Evolutionary conservation across 352 stramenopile genomes (phyloP).

Genomic region (Phytophthora sojae): DNA sequence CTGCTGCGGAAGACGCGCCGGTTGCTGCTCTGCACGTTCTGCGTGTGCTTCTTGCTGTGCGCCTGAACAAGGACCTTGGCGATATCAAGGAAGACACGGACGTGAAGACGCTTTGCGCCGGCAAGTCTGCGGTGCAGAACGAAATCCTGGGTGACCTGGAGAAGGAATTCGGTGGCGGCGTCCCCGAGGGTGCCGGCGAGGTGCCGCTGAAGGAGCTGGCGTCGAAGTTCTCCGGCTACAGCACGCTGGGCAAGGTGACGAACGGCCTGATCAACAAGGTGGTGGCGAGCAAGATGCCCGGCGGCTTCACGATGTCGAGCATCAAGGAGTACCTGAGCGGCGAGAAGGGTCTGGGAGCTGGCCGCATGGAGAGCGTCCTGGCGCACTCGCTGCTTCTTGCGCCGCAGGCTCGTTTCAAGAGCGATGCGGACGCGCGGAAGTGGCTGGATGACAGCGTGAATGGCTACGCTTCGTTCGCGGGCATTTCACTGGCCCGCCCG

Average conservation of each 20-base stretch:
- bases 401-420: conserved; percentile 74
- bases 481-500: conserved; percentile 62
- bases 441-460: conserved; percentile 83
- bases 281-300: conserved; percentile 84
- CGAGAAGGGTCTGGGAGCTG: conserved; percentile 69
- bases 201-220: conserved; percentile 78
- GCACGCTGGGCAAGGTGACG: conserved; percentile 72
- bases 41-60: conserved; percentile 76
- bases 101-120: conserved; percentile 82
- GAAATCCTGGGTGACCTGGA: conserved; percentile 90
- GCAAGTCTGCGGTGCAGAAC: conserved; percentile 90
- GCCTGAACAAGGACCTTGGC: conserved; percentile 75
- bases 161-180: conserved; percentile 82
- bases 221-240: conserved; percentile 76
- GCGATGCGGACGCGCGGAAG: conserved; percentile 72
- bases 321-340: conserved; percentile 74
- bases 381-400: conserved; percentile 69
- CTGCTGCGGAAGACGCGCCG: conserved; percentile 58
- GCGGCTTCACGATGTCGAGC: conserved; percentile 83
- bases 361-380: conserved; percentile 81
- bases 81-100: conserved; percentile 80
- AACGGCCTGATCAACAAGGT: conserved; percentile 74
- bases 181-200: conserved; percentile 77
- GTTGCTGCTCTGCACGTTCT: conserved; percentile 75
- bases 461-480: conserved; percentile 78